Conservation (phyloP, 2,329 filamentous ascomycete species). For the Hypoxylon sp. region DNA sequence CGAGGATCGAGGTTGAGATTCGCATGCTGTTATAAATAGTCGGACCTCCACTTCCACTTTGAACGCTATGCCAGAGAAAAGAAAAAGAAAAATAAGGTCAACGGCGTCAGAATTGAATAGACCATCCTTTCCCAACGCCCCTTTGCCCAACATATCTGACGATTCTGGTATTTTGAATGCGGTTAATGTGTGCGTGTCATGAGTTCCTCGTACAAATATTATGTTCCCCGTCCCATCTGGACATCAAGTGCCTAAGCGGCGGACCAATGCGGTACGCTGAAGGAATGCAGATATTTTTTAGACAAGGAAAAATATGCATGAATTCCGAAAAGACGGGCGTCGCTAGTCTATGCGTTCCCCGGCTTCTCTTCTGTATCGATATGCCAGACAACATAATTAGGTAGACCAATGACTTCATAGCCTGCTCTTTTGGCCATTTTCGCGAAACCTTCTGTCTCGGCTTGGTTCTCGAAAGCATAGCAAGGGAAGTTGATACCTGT, state of each 20-base stretch:
- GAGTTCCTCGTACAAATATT: constrained; percentile 53
- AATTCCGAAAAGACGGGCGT: constrained; percentile 26
- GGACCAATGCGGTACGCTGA: constrained; percentile 48
- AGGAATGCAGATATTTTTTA: constrained; percentile 48
- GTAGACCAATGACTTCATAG: constrained; percentile 90
- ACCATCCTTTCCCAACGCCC: constrained; percentile 51
- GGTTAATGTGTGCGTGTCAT: constrained; percentile 47
- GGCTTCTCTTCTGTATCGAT: constrained; percentile 96
- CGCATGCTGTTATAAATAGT: constrained; percentile 27
- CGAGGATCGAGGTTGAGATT: constrained; percentile 3
- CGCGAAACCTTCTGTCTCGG: constrained; percentile 97
- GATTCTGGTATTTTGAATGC: constrained; percentile 47
- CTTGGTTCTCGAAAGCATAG: constrained; percentile 98
- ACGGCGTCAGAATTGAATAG: constrained; percentile 41
- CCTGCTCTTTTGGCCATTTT: constrained; percentile 98
- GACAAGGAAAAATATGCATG: constrained; percentile 47
- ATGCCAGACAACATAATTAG: constrained; percentile 99
- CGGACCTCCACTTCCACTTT: constrained; percentile 31
- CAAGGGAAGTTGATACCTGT: constrained; percentile 96
- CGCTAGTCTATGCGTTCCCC: constrained; percentile 73
- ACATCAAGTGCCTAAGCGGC: constrained; percentile 45
- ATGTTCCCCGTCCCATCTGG: constrained; percentile 50
- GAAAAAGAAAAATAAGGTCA: constrained; percentile 42
- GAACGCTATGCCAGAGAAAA: constrained; percentile 39
- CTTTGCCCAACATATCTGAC: constrained; percentile 48